These are phyloP conservation scores for Ilex paraguariensis DNA, from an alignment of 305 asterid genomes.

Conservation along the genomic window DNA sequence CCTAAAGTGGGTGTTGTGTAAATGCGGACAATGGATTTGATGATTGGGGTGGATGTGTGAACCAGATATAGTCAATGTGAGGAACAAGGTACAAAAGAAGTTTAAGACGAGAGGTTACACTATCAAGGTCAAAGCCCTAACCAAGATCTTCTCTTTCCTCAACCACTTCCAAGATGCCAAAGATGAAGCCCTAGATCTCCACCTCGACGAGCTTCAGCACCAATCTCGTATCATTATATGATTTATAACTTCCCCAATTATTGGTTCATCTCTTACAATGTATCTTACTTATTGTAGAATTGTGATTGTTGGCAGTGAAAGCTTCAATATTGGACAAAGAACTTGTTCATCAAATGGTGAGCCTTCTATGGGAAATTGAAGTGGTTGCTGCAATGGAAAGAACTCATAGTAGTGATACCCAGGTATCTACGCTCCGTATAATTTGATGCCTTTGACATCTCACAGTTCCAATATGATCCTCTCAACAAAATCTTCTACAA, in stretches of 20 bases:
- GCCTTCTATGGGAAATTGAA: constrained; percentile 49
- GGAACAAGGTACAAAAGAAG: too few relatives aligned
- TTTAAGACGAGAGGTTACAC: too few relatives aligned
- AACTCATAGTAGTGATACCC: constrained; percentile 34
- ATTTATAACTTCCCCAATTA: too few relatives aligned
- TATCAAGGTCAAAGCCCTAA: too few relatives aligned
- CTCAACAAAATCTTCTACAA: constrained; percentile 64
- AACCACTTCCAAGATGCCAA: constrained; percentile 52
- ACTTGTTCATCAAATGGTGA: constrained; percentile 50
- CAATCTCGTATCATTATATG: constrained; percentile 46
- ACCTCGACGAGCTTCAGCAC: constrained; percentile 70
- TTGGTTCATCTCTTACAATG: too few relatives aligned
- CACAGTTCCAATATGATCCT: constrained; percentile 72
- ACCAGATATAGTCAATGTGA: too few relatives aligned
- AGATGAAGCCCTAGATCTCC: constrained; percentile 70
- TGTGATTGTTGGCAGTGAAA: constrained; percentile 41
- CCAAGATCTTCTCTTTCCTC: constrained; percentile 55
- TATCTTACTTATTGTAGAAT: too few relatives aligned
- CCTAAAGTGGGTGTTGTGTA: too few relatives aligned
- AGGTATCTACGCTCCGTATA: constrained; percentile 64
- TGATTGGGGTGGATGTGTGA: too few relatives aligned
- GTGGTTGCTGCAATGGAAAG: constrained; percentile 55
- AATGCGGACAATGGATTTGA: too few relatives aligned
- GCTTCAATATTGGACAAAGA: constrained; percentile 84
- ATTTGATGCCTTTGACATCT: constrained; percentile 69